Evolutionary conservation across 75 land plant species (phyloP), one percentile per base, ranked within the genome.

Genomic region (Chamaecyparis obtusa): DNA sequence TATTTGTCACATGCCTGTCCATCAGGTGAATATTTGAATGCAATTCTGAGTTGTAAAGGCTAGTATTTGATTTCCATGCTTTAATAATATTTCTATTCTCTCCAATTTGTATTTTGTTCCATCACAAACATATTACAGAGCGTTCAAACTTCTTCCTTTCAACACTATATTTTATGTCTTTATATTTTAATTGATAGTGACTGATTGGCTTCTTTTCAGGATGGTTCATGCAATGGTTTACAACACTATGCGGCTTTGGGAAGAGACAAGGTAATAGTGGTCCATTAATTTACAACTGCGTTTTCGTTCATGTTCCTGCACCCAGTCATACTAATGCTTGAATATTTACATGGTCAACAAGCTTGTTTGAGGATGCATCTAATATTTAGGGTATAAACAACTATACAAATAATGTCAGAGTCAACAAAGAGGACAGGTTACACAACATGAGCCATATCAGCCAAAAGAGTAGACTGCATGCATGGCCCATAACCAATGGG

Each of bases 231-330:
- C 92, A 96, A 97, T 91, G 98, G 98, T 24, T 87, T 97, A 72
- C 98, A 97, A 87, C 98, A 97, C 83, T 97, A 97, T 95, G 99
- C 99, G 36, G 99, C 99, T 14, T 90, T 97, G n/a, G 99, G 99
- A 72, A 92, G 99, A 89, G 95, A 96, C 89, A 90, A 89, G 90
- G 74, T 97, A 86, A 91, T 80, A 10, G 14, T 16, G 35, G 36
- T 7, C n/a, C 43, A n/a, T 78, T 41, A 39, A 41, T 56, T 24
- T 30, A 6, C 55, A 19, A 49, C 86, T 72, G 35, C 5, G n/a
- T 36, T 86, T 83, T 84, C 30, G 32, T 21, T 44, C 37, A 32
- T n/a, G n/a, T 46, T 32, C 60, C 41, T 44, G 33, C 71, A 48
- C n/a, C 27, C n/a, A 57, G 64, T 64, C 27, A 83, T 17, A 44